Evolutionary conservation across 1,284 basidiomycete species (phyloP), one percentile per base, ranked within the genome.

Genomic region (Puccinia novopanici): DNA sequence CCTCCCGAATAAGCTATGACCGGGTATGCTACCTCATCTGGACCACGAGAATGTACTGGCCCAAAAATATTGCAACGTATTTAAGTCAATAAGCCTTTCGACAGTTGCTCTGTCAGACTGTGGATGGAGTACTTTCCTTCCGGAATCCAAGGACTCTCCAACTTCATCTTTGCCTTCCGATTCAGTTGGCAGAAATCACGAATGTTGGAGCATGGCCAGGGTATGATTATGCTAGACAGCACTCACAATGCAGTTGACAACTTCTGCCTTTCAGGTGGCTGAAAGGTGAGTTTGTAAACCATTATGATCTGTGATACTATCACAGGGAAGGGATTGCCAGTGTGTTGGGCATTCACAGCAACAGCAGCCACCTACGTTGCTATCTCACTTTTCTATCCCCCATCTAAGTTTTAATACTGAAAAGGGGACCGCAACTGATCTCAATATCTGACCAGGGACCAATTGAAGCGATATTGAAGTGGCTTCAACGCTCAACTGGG

Each of bases 81-180:
- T 34, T 4, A 34, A 34, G 1, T 63, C 59, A 22, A 10, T 63
- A 6, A 8, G 10, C 4, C 3, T 63, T 6, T 63, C 9, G 59
- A 4, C 42, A 30, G 37, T 17, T 30, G 5, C 1, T 2, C 30
- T 63, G 9, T 6, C 6, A 17, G 22, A 30, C 1, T 8, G 6
- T 12, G 2, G 17, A 1, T 63, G 59, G 12, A 17, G 9, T 12
- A 63, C 37, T 10, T 63, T 13, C 22, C n/a, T 27, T 19, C 59
- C 59, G 1, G 22, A 13, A 12, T 34, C 27, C 13, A 1, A 19
- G 15, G 59, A 68, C 42, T 68, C 42, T 17, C n/a, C 22, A 5
- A 42, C 42, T 68, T 68, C 65, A 48, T 68, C 6, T 68, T 45
- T 50, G 45, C 45, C 40, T 27, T 68, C 12, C 65, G 48, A 50